Conservation (phyloP, 2,329 filamentous ascomycete genomes). For the Nigrograna mackinnonii region DNA sequence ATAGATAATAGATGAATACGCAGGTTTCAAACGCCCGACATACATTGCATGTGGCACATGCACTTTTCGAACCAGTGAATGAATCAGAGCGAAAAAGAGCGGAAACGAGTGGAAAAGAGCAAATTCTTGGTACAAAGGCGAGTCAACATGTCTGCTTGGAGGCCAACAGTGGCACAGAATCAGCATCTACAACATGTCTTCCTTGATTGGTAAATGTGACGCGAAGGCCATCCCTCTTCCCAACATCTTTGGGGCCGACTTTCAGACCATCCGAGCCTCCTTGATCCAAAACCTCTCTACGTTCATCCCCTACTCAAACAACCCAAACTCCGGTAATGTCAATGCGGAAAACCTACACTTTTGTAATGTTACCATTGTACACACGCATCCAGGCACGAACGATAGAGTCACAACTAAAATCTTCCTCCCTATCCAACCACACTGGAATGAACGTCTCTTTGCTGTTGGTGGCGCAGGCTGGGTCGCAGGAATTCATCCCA, state of each 20-base stretch:
- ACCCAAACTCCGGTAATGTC: conserved; percentile 9
- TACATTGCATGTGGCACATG: too few relatives aligned
- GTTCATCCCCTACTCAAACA: conserved; percentile 2
- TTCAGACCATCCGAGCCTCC: conserved; percentile 6
- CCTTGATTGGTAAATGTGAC: neutral
- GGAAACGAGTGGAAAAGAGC: too few relatives aligned
- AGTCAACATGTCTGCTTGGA: too few relatives aligned
- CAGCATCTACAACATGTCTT: too few relatives aligned
- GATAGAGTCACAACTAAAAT: conserved; percentile 17
- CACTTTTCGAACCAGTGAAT: too few relatives aligned
- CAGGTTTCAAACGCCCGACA: too few relatives aligned
- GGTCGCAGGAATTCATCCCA: conserved; percentile 16
- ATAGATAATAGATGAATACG: too few relatives aligned
- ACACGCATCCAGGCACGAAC: conserved; percentile 18
- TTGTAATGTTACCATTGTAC: conserved; percentile 20
- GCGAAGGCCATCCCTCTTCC: conserved; percentile 3
- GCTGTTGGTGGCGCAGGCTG: conserved; percentile 27
- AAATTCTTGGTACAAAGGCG: too few relatives aligned
- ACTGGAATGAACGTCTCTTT: conserved; percentile 28
- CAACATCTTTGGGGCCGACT: conserved; percentile 7
- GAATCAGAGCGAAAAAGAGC: too few relatives aligned
- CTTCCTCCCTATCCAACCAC: conserved; percentile 14
- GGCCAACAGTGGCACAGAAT: too few relatives aligned
- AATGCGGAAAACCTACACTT: conserved; percentile 10
- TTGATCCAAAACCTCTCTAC: conserved; percentile 10